Conservation (phyloP, 768 basidiomycete genomes). For the Suillus cothurnatus region DNA sequence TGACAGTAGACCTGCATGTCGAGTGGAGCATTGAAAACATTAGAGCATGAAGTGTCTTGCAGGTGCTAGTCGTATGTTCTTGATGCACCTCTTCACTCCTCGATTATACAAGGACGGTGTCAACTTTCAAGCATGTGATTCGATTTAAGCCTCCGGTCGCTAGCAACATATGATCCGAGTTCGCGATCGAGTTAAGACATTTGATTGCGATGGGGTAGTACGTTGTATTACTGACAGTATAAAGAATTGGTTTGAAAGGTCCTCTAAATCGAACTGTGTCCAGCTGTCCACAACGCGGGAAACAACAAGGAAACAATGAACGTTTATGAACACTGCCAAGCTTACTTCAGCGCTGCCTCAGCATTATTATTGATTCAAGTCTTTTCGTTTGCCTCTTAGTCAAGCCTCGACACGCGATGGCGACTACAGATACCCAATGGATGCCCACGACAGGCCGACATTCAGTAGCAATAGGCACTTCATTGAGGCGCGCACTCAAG, state of each 20-base stretch:
- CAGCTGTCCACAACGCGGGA: not conserved
- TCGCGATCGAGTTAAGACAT: not conserved
- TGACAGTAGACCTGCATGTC: slow-evolving; percentile 54
- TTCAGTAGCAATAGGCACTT: slow-evolving; percentile 60
- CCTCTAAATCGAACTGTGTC: not conserved
- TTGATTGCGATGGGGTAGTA: not conserved
- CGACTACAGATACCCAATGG: slow-evolving; percentile 49
- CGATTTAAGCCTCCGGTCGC: not conserved
- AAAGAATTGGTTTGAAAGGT: not conserved
- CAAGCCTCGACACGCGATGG: slow-evolving; percentile 34
- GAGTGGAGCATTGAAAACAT: slow-evolving; percentile 75
- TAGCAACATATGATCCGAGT: not conserved
- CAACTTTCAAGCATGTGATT: not conserved
- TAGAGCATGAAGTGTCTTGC: not conserved
- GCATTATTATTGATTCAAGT: not conserved
- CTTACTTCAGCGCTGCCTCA: not conserved
- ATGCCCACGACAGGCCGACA: slow-evolving; percentile 62
- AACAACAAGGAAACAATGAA: slow-evolving; percentile 2
- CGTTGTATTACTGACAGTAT: not conserved
- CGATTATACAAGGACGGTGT: not conserved
- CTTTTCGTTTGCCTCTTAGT: not conserved
- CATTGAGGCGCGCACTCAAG: slow-evolving; percentile 66
- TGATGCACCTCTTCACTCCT: not conserved
- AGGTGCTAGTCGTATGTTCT: not conserved
- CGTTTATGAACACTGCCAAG: not conserved